Conservation (phyloP, 345 rosid genomes). For the Acer yangbiense region DNA sequence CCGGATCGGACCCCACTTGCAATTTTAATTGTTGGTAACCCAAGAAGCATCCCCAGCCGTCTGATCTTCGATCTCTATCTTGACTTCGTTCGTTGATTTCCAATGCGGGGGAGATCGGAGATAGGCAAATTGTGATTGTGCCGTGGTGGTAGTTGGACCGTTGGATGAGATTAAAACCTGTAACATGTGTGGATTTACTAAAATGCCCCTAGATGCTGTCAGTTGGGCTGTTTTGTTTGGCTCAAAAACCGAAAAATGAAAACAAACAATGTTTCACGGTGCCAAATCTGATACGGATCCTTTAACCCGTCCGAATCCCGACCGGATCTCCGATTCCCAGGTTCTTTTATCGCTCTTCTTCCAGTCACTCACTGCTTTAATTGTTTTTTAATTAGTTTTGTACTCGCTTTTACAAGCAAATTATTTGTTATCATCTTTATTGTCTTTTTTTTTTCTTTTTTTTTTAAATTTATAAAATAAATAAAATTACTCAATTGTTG, state of each 20-base stretch:
- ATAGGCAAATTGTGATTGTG: conserved; percentile 4
- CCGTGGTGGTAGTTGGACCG: background rate
- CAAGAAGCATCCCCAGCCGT: conserved; percentile 30
- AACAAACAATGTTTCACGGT: too few relatives aligned
- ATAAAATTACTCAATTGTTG: too few relatives aligned
- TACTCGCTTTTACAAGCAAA: background rate
- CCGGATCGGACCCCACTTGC: conserved; percentile 10
- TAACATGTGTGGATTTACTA: background rate
- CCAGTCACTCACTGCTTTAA: background rate
- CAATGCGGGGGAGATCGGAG: background rate
- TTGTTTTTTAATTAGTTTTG: background rate
- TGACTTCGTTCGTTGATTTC: conserved; percentile 17
- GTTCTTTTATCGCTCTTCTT: background rate
- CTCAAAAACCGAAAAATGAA: background rate
- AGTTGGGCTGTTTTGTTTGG: background rate
- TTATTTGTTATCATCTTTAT: background rate
- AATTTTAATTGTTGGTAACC: background rate
- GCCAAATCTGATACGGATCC: background rate
- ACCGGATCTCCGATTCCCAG: background rate
- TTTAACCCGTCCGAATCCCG: background rate
- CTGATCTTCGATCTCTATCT: conserved; percentile 7
- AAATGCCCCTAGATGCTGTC: background rate
- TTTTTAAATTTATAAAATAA: too few relatives aligned
- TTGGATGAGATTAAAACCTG: background rate
- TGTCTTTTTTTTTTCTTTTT: too few relatives aligned